Evolutionary conservation across 208 protist genomes (phyloP).

Genomic region (Naegleria gruberi): DNA sequence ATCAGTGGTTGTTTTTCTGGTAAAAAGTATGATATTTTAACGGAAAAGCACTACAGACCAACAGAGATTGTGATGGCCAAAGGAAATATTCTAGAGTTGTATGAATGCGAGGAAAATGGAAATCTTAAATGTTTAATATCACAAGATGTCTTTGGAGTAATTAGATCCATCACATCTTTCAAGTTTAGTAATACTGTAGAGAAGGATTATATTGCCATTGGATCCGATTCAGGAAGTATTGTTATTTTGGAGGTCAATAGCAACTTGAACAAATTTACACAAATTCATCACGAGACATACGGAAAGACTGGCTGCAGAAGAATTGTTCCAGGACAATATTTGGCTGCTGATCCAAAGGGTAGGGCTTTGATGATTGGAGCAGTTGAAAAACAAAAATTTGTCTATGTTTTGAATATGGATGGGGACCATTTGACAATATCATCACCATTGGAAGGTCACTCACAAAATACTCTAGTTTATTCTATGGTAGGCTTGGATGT

Average conservation of each 20-base stretch:
- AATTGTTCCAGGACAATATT: conserved; percentile 76
- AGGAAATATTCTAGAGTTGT: conserved; percentile 64
- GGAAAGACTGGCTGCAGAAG: conserved; percentile 75
- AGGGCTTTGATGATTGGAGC: conserved; percentile 83
- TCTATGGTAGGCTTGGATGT: conserved; percentile 72
- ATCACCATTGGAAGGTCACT: conserved; percentile 82
- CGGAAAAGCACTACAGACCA: neutral
- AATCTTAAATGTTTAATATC: conserved; percentile 31
- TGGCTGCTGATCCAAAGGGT: conserved; percentile 75
- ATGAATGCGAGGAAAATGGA: conserved; percentile 46
- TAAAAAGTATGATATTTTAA: neutral
- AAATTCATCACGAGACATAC: conserved; percentile 79
- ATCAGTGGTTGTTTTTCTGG: neutral
- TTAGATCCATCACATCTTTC: conserved; percentile 66
- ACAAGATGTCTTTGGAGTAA: conserved; percentile 66
- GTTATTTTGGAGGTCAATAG: conserved; percentile 59
- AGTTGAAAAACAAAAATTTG: conserved; percentile 85
- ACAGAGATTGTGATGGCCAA: conserved; percentile 55
- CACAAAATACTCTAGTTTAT: conserved; percentile 62
- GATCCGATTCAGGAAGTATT: conserved; percentile 68
- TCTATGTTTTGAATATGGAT: conserved; percentile 83
- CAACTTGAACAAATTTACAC: conserved; percentile 52
- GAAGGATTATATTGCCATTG: conserved; percentile 74
- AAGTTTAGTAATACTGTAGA: conserved; percentile 57
- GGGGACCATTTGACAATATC: conserved; percentile 70